Percentiles rank a stretch among this genome's conserved stretches.
These are phyloP conservation scores for Posidonia australis DNA, from an alignment of 106 monocot genomes.

Conservation along the genomic window DNA sequence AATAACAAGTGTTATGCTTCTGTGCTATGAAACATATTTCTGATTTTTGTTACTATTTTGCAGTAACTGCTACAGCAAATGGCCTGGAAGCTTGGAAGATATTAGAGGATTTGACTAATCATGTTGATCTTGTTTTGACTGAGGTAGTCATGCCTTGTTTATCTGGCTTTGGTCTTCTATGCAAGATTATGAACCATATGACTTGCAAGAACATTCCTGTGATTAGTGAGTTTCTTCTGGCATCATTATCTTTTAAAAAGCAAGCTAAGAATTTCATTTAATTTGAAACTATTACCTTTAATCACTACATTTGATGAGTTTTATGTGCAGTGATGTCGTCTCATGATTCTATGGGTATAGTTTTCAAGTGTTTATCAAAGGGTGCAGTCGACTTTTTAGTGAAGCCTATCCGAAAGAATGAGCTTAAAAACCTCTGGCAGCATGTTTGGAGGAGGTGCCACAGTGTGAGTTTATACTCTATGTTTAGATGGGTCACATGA, in stretches of 20 bases:
- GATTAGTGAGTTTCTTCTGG: slow-evolving; percentile 60
- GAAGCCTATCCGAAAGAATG: slow-evolving; percentile 95
- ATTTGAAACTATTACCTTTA: background rate
- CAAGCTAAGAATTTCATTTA: background rate
- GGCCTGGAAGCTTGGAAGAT: slow-evolving; percentile 90
- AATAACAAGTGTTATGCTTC: too few species aligned
- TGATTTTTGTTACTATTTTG: slow-evolving; percentile 4
- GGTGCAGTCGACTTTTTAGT: slow-evolving; percentile 98
- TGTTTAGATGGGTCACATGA: background rate
- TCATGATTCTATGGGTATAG: slow-evolving; percentile 87
- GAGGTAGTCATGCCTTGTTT: slow-evolving; percentile 79
- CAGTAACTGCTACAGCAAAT: slow-evolving; percentile 73
- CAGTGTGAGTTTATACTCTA: slow-evolving; percentile 22
- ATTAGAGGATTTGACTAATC: slow-evolving; percentile 46
- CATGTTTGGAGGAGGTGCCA: slow-evolving; percentile 95
- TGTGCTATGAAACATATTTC: background rate
- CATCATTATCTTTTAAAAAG: background rate
- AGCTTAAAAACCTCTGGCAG: slow-evolving; percentile 97
- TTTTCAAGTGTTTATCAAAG: slow-evolving; percentile 90
- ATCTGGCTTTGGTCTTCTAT: slow-evolving; percentile 81
- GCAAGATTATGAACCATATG: slow-evolving; percentile 80
- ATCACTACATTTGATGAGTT: slow-evolving; percentile 24
- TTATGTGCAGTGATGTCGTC: slow-evolving; percentile 96
- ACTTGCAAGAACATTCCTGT: slow-evolving; percentile 85
- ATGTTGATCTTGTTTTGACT: slow-evolving; percentile 76